Percentiles rank a stretch among this genome's conserved stretches.
phyloP scores from a whole-genome alignment of 2,329 filamentous ascomycete genomes.

The Arthrobotrys conoides region DNA sequence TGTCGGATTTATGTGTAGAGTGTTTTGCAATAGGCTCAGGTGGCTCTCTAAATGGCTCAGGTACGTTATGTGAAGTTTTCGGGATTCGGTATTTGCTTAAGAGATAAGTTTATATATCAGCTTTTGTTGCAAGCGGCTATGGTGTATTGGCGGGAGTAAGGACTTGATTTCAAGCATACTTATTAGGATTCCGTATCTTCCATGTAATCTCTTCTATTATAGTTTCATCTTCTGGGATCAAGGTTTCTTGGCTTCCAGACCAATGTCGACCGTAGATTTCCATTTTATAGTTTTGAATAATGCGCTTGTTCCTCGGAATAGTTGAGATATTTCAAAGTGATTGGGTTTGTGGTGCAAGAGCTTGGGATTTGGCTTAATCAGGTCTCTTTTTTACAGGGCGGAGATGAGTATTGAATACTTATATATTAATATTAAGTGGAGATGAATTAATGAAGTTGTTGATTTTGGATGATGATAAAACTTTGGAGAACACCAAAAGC shows the following conservation, averaged over 20 bases:
- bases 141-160: too few species aligned
- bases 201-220: neutral
- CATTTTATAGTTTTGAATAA: too few species aligned
- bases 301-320: too few species aligned
- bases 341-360: too few species aligned
- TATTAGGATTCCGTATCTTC: neutral
- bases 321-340: neutral
- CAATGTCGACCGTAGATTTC: slow-evolving; percentile 1
- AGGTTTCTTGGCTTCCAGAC: neutral
- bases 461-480: too few species aligned
- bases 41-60: neutral
- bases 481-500: too few species aligned
- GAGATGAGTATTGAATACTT: too few species aligned
- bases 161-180: neutral
- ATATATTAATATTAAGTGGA: too few species aligned
- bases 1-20: neutral
- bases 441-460: too few species aligned
- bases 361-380: too few species aligned
- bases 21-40: neutral
- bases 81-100: slow-evolving; percentile 13
- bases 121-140: too few species aligned
- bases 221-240: neutral
- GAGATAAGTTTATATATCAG: neutral
- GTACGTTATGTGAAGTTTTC: neutral
- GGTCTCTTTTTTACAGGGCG: too few species aligned